Conservation (phyloP, 208 protist species). For the Angomonas deanei region DNA sequence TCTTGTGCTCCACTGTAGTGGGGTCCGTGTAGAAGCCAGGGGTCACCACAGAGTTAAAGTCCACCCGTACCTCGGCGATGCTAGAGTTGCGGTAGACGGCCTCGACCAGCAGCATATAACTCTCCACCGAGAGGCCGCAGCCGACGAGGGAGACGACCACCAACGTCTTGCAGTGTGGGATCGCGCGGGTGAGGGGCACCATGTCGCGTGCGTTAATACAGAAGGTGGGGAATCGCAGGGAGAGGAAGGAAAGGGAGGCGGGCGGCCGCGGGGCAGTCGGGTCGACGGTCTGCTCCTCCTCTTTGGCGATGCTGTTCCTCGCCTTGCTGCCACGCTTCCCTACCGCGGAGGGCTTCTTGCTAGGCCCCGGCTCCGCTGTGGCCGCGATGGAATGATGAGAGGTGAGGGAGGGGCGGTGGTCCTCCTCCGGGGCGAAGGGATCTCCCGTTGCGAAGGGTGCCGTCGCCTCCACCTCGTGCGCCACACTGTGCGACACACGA, state of each 20-base stretch:
- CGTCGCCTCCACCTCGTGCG: too few species aligned
- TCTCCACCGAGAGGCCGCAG: slow-evolving; percentile 70
- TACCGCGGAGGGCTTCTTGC: too few species aligned
- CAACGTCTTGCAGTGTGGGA: slow-evolving; percentile 78
- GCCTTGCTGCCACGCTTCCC: neutral
- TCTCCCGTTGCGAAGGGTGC: neutral
- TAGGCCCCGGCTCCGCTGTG: too few species aligned
- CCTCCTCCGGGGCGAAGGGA: neutral
- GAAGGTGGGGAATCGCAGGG: slow-evolving; percentile 64
- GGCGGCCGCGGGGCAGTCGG: neutral
- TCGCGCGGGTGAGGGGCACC: slow-evolving; percentile 67
- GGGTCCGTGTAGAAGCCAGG: neutral
- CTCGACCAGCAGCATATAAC: slow-evolving; percentile 81
- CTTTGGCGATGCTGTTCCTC: neutral
- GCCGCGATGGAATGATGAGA: too few species aligned
- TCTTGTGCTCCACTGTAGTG: neutral
- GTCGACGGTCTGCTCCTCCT: neutral
- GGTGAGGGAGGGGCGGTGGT: too few species aligned
- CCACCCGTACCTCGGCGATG: slow-evolving; percentile 53
- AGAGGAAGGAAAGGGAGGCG: slow-evolving; percentile 35
- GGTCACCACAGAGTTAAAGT: slow-evolving; percentile 78
- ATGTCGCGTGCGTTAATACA: slow-evolving; percentile 87
- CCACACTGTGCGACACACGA: neutral
- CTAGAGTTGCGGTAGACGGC: slow-evolving; percentile 69
- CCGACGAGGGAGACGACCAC: slow-evolving; percentile 72